These are phyloP conservation scores for Bipolaris bicolor DNA, from an alignment of 2,329 filamentous ascomycete species.

Conservation along the genomic window DNA sequence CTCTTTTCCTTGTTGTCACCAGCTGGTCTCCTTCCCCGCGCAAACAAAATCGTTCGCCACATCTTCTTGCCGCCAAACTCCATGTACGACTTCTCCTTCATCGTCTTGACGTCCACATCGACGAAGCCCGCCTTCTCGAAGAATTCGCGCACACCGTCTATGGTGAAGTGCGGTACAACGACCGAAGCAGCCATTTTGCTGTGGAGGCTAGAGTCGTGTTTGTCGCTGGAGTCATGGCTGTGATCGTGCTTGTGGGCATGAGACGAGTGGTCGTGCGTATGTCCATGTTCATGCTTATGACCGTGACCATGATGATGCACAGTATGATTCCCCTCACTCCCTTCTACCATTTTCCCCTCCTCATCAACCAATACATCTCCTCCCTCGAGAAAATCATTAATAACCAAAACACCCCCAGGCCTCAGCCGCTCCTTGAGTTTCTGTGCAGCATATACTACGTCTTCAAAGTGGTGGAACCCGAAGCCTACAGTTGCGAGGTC, in stretches of 20 bases:
- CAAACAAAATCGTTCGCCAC: slow-evolving; percentile 58
- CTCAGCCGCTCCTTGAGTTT: slow-evolving; percentile 67
- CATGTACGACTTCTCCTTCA: slow-evolving; percentile 60
- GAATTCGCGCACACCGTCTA: slow-evolving; percentile 63
- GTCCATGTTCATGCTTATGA: slow-evolving; percentile 25
- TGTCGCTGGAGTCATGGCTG: slow-evolving; percentile 8
- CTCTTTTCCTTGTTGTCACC: slow-evolving; percentile 25
- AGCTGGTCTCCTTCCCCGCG: slow-evolving; percentile 56
- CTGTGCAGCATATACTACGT: slow-evolving; percentile 65
- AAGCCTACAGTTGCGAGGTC: slow-evolving; percentile 53
- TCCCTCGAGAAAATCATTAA: slow-evolving; percentile 71
- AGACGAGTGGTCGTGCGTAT: too few relatives aligned
- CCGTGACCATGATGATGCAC: slow-evolving; percentile 30
- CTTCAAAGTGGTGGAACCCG: slow-evolving; percentile 59
- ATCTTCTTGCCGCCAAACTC: slow-evolving; percentile 46
- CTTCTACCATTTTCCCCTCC: slow-evolving; percentile 29
- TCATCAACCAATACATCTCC: slow-evolving; percentile 42
- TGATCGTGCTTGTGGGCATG: slow-evolving; percentile 16
- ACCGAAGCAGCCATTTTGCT: slow-evolving; percentile 60
- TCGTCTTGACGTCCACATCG: slow-evolving; percentile 63
- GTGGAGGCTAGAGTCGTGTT: slow-evolving; percentile 2
- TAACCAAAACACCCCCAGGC: slow-evolving; percentile 69
- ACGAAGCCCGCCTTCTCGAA: slow-evolving; percentile 67
- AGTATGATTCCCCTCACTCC: slow-evolving; percentile 34
- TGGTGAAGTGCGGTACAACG: slow-evolving; percentile 69